A percentile compares a stretch with the other conserved stretches of the same genome.
Conservation (phyloP, 768 basidiomycete species). For the Hericium erinaceus region DNA sequence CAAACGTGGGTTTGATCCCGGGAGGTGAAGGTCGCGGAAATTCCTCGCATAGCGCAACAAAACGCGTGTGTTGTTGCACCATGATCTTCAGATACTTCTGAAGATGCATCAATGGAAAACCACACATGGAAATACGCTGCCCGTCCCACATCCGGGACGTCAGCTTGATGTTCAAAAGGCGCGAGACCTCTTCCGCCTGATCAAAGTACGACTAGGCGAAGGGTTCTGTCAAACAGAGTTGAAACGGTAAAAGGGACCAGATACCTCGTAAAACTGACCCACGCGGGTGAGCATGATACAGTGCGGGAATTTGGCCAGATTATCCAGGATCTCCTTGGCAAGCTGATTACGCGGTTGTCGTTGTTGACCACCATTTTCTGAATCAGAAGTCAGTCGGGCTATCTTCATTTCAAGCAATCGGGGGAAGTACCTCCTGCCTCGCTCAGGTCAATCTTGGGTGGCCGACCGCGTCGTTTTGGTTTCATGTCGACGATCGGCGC, state of each 20-base stretch:
- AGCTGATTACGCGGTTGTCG: constrained; percentile 34
- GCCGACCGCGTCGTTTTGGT: not conserved
- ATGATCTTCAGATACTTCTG: constrained; percentile 82
- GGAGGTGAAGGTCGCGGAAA: constrained; percentile 43
- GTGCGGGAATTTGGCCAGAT: constrained; percentile 72
- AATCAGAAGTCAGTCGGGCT: not conserved
- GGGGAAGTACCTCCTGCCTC: no score
- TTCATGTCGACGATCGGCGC: not conserved
- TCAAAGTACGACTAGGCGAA: constrained; percentile 82
- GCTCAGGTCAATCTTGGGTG: not conserved
- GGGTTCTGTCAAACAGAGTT: not conserved
- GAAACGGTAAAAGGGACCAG: constrained; percentile 1
- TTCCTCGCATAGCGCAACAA: constrained; percentile 93
- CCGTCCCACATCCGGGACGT: constrained; percentile 70
- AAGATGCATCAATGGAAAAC: constrained; percentile 80
- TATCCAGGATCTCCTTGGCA: constrained; percentile 60
- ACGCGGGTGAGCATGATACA: constrained; percentile 88
- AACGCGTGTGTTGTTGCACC: constrained; percentile 73
- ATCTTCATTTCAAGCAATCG: no score
- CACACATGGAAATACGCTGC: constrained; percentile 71
- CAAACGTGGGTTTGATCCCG: constrained; percentile 52
- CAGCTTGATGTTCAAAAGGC: constrained; percentile 74
- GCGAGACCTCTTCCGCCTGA: constrained; percentile 73
- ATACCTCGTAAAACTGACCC: constrained; percentile 92
- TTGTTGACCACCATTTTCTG: not conserved